Percentiles rank a stretch among this genome's conserved stretches.
Evolutionary conservation across 768 basidiomycete genomes (phyloP).

Genomic region (Mycena crocata): DNA sequence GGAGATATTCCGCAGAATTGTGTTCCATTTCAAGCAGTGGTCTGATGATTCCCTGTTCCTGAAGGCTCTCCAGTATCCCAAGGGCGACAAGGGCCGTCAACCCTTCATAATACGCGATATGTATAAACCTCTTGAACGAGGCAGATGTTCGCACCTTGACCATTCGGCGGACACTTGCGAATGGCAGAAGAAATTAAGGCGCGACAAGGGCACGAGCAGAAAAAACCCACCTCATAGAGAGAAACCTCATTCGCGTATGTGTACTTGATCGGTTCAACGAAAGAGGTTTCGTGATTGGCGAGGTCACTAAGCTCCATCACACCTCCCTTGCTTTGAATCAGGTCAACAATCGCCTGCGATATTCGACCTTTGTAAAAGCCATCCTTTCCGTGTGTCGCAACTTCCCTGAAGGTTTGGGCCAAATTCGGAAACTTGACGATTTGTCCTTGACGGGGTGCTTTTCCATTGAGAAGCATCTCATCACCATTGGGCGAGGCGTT

Average conservation of each 20-base stretch:
- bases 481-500: slow-evolving; percentile 86
- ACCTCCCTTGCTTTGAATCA: slow-evolving; percentile 88
- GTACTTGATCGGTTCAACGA: slow-evolving; percentile 93
- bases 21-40: slow-evolving; percentile 87
- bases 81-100: slow-evolving; percentile 93
- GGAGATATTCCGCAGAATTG: slow-evolving; percentile 91
- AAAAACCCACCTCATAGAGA: slow-evolving; percentile 80
- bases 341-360: slow-evolving; percentile 89
- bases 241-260: slow-evolving; percentile 89
- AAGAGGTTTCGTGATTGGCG: slow-evolving; percentile 79
- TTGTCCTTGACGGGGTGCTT: slow-evolving; percentile 88
- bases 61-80: slow-evolving; percentile 90
- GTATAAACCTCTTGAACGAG: not conserved
- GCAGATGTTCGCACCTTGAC: slow-evolving; percentile 71
- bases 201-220: too few species aligned
- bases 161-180: slow-evolving; percentile 93
- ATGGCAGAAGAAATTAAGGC: slow-evolving; percentile 7
- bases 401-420: slow-evolving; percentile 83
- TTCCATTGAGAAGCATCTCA: slow-evolving; percentile 89
- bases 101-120: slow-evolving; percentile 50
- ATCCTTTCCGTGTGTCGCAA: slow-evolving; percentile 85
- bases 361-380: slow-evolving; percentile 95
- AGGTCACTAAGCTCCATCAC: slow-evolving; percentile 96
- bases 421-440: slow-evolving; percentile 85
- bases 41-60: slow-evolving; percentile 75